Conservation (phyloP, 208 protist species). For the Trypanosoma platydactyli region DNA sequence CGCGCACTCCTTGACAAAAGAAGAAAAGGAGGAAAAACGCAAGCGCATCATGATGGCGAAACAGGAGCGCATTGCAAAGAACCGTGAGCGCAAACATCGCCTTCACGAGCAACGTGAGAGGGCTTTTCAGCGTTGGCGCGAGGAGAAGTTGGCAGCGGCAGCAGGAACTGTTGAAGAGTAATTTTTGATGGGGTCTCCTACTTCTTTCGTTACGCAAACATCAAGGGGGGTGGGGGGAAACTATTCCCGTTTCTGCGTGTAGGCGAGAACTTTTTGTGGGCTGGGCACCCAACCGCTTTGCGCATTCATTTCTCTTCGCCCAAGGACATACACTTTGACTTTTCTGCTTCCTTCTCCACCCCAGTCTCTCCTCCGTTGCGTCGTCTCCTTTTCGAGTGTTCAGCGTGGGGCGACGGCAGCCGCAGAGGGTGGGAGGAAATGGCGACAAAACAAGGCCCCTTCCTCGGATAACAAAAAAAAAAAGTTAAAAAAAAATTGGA, state of each 20-base stretch:
- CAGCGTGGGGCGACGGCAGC: too few relatives aligned
- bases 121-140: conserved; percentile 82
- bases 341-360: too few relatives aligned
- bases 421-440: not conserved
- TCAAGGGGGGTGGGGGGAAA: too few relatives aligned
- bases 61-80: conserved; percentile 87
- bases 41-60: conserved; percentile 79
- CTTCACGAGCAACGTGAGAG: conserved; percentile 66
- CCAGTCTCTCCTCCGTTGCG: not conserved
- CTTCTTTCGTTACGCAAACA: too few relatives aligned
- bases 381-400: too few relatives aligned
- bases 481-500: not conserved
- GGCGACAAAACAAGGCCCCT: not conserved
- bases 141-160: conserved; percentile 65
- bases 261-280: too few relatives aligned
- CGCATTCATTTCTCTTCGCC: not conserved
- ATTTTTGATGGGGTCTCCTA: conserved; percentile 18
- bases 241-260: too few relatives aligned
- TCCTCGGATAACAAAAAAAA: too few relatives aligned
- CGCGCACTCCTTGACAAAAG: conserved; percentile 63
- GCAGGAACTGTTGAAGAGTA: conserved; percentile 16
- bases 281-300: too few relatives aligned
- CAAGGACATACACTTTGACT: too few relatives aligned
- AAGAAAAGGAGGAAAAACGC: conserved; percentile 82
- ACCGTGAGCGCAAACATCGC: conserved; percentile 76